phyloP scores from a whole-genome alignment of 176 grass and related monocot species.

The Zizania latifolia region DNA sequence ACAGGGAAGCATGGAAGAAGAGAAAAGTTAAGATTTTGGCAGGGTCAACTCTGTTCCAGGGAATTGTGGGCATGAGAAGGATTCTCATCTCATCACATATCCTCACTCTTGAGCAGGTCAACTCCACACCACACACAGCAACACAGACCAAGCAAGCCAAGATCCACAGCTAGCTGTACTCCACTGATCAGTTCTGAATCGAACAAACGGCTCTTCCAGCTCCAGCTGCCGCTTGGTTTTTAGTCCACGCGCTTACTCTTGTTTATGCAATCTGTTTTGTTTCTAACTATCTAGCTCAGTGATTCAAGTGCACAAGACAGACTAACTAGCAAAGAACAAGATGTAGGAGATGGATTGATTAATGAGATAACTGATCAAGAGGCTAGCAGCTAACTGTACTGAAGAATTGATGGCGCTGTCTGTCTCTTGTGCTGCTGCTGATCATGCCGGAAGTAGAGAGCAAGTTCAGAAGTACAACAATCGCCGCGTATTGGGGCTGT shows the following conservation, averaged over 20 bases:
- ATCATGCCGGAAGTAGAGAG: neutral
- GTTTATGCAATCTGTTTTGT: no score
- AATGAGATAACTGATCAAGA: no score
- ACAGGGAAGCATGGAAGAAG: neutral
- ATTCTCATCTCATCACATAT: neutral
- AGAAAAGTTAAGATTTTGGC: no score
- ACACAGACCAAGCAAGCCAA: neutral
- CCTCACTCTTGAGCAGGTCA: neutral
- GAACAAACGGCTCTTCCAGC: no score
- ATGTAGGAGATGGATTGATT: neutral
- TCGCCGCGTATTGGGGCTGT: neutral
- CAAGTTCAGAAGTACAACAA: neutral
- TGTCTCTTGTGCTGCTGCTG: neutral
- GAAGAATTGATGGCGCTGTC: neutral
- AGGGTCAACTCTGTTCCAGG: neutral
- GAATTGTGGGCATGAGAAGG: neutral
- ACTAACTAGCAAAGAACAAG: neutral
- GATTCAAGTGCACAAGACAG: no score
- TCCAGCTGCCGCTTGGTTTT: no score
- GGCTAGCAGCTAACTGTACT: neutral
- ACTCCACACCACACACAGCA: neutral
- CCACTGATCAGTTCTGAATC: neutral
- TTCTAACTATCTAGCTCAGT: no score
- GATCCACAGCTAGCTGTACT: neutral
- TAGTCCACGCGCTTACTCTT: no score